A percentile compares a stretch with the other conserved stretches of the same genome.
Conservation (phyloP, 257 asterid genomes). For the Plantago major region DNA sequence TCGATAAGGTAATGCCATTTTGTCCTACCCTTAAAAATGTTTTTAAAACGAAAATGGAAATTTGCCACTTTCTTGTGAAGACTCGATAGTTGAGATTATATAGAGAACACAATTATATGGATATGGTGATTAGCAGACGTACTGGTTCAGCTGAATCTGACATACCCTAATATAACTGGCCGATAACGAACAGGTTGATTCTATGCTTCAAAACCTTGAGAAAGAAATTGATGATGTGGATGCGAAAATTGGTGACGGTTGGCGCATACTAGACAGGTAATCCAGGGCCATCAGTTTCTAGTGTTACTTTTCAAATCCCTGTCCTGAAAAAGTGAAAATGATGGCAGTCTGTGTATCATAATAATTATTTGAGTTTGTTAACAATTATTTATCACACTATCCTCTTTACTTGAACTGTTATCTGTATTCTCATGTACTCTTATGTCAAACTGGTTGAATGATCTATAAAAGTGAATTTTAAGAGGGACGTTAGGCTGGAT, state of each 20-base stretch:
- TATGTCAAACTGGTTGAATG: too few relatives aligned
- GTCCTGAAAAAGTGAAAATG: too few relatives aligned
- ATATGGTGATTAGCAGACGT: not conserved
- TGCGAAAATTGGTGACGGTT: slow-evolving; percentile 83
- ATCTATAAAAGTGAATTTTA: not conserved
- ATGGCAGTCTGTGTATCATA: too few relatives aligned
- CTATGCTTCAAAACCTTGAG: slow-evolving; percentile 95
- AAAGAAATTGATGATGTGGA: slow-evolving; percentile 96
- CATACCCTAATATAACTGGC: slow-evolving; percentile 14
- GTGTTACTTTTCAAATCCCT: too few relatives aligned
- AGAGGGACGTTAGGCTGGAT: not conserved
- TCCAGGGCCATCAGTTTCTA: not conserved
- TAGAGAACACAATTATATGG: too few relatives aligned
- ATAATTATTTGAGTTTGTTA: too few relatives aligned
- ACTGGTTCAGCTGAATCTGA: slow-evolving; percentile 3
- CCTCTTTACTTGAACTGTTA: not conserved
- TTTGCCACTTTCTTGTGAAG: not conserved
- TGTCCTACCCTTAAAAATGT: not conserved
- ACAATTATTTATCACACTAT: not conserved
- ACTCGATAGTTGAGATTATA: too few relatives aligned
- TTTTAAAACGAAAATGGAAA: not conserved
- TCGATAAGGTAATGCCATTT: slow-evolving; percentile 61
- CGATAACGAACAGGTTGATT: slow-evolving; percentile 65
- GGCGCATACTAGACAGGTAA: slow-evolving; percentile 96
- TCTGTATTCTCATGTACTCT: too few relatives aligned